A percentile compares a stretch with the other conserved stretches of the same genome.
These are phyloP conservation scores for Herpotrichia juniperi DNA, from an alignment of 2,329 filamentous ascomycete genomes.

Conservation along the genomic window DNA sequence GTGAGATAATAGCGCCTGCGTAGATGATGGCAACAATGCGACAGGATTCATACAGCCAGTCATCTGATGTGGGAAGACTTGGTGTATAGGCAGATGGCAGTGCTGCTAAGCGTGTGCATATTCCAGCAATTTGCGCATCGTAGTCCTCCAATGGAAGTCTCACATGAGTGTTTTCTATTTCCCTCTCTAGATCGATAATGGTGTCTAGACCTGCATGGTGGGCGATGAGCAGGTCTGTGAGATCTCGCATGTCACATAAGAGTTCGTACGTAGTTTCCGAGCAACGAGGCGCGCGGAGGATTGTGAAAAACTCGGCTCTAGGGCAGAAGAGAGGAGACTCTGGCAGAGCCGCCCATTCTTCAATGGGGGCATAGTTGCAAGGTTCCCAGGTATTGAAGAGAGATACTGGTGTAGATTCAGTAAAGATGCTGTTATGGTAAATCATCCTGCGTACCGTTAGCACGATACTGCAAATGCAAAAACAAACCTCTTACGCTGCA, in stretches of 20 bases:
- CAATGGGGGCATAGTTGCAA: not conserved
- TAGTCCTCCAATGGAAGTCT: constrained; percentile 13
- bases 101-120: constrained; percentile 21
- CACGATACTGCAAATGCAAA: not conserved
- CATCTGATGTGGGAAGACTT: constrained; percentile 24
- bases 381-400: constrained; percentile 23
- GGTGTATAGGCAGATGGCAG: constrained; percentile 30
- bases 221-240: constrained; percentile 36
- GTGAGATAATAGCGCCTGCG: constrained; percentile 32
- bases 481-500: constrained; percentile 25
- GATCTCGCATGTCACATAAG: constrained; percentile 37
- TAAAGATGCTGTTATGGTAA: constrained; percentile 34
- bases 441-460: constrained; percentile 25
- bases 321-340: constrained; percentile 44
- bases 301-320: constrained; percentile 22
- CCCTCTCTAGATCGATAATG: constrained; percentile 6
- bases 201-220: constrained; percentile 8
- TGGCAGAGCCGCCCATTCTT: constrained; percentile 21
- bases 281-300: constrained; percentile 27
- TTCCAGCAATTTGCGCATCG: constrained; percentile 16
- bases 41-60: constrained; percentile 43
- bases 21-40: constrained; percentile 43
- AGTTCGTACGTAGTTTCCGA: constrained; percentile 27
- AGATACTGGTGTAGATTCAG: constrained; percentile 26
- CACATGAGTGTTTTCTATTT: constrained; percentile 4